Evolutionary conservation across 495 filamentous ascomycete species (phyloP).

Genomic region (Lasiosphaeria miniovina): DNA sequence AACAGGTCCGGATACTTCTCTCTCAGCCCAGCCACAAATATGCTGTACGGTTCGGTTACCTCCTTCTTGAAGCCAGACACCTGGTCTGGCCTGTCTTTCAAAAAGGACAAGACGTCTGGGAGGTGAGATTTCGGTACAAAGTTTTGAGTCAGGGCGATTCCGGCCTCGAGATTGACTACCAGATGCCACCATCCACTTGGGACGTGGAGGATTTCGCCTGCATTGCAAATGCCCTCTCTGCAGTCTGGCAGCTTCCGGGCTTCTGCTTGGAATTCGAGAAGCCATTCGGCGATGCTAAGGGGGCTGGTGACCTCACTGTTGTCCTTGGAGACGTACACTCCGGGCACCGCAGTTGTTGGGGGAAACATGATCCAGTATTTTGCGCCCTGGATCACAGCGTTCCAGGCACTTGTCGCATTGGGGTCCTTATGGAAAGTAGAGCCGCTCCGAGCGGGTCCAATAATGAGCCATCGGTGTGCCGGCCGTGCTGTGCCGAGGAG

Average conservation of each 20-base stretch:
- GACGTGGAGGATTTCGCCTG: constrained; percentile 90
- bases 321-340: constrained; percentile 88
- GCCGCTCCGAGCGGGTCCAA: constrained; percentile 84
- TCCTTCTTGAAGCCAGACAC: constrained; percentile 80
- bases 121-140: constrained; percentile 83
- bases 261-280: constrained; percentile 86
- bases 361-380: constrained; percentile 98
- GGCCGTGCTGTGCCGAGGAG: constrained; percentile 77
- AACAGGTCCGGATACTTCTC: constrained; percentile 63
- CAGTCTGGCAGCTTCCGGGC: constrained; percentile 76
- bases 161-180: constrained; percentile 80
- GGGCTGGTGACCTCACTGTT: constrained; percentile 93
- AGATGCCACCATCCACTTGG: constrained; percentile 95
- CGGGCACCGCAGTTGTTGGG: constrained; percentile 62
- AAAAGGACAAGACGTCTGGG: constrained; percentile 70
- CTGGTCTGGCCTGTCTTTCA: constrained; percentile 77
- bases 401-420: constrained; percentile 80
- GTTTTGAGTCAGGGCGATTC: constrained; percentile 93
- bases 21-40: constrained; percentile 70
- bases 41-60: constrained; percentile 67
- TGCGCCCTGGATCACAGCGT: constrained; percentile 83
- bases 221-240: constrained; percentile 79
- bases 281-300: constrained; percentile 93
- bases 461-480: constrained; percentile 88
- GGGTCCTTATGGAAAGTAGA: constrained; percentile 93